A percentile compares a stretch with the other conserved stretches of the same genome.
phyloP scores from a whole-genome alignment of 129 eudicot genomes.

The Escallonia rubra region DNA sequence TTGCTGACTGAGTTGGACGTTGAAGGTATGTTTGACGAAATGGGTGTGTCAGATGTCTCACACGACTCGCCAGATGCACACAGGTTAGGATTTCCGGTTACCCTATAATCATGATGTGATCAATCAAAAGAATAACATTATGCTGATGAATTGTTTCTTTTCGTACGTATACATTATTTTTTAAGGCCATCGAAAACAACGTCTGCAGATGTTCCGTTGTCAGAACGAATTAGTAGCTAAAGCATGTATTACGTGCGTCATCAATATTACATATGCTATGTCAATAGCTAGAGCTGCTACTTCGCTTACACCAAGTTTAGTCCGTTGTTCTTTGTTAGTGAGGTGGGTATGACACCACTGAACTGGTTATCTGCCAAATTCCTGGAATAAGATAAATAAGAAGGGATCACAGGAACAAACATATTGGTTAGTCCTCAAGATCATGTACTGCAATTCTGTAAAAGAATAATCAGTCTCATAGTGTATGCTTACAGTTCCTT shows the following conservation, averaged over 20 bases:
- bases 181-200: not conserved
- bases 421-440: no score
- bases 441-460: not conserved
- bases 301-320: conserved; percentile 47
- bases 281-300: no score
- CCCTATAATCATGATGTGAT: conserved; percentile 15
- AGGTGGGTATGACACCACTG: conserved; percentile 56
- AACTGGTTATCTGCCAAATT: conserved; percentile 55
- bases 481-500: conserved; percentile 42
- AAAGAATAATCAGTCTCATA: not conserved
- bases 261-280: no score
- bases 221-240: not conserved
- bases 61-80: conserved; percentile 41
- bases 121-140: not conserved
- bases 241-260: no score
- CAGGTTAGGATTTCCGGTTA: conserved; percentile 50
- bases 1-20: conserved; percentile 1
- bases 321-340: conserved; percentile 41
- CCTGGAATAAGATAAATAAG: conserved; percentile 20
- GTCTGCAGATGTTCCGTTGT: not conserved
- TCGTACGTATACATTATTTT: no score
- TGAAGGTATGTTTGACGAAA: not conserved
- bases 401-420: not conserved
- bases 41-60: not conserved
- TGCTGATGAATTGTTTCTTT: not conserved